Evolutionary conservation across 2,329 filamentous ascomycete genomes (phyloP), one percentile per base, ranked within the genome.

Genomic region (Neurospora sp.): DNA sequence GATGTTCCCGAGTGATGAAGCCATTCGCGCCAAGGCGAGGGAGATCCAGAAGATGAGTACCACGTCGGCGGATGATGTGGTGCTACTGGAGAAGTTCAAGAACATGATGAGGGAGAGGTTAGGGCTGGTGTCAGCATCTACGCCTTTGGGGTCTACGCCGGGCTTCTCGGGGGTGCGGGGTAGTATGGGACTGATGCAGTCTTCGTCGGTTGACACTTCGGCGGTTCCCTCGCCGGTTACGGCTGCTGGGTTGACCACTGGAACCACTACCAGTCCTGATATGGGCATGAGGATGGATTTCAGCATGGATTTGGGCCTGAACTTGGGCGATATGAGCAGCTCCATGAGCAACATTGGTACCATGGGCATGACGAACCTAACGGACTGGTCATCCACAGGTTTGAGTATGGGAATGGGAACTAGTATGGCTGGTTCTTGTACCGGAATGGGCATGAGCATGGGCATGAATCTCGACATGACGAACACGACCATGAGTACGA

Each of bases 51-150:
- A 81, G 3, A 77, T 81, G 38, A 75, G 80, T 4, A 75, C 74
- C 5, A 89, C 87, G 1, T 79, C 87, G 6, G 87, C 86, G 0
- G 87, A 89, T 66, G 86, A 89, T 73, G 73, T 76, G 0, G 78
- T 81, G 2, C 77, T 89, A 19, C 76, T 89, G 68, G 80, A 77
- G 28, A 87, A 85, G 75, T 89, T 89, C 78, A 86, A 83, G 78
- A 77, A 78, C 1, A 80, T 83, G 74, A 79, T 86, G 73, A 72
- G 74, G 43, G 74, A 76, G 46, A 79, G 78, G 69, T 43, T 79
- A 62, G 74, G 74, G 6, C 62, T 70, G 38, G 39, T 17, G 0
- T 36, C 52, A 8, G 15, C 23, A 17, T 62, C 12, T 2, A 1
- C 52, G 2, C 17, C 52, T 33, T 4, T 10, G 11, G 52, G 23